These are phyloP conservation scores for Aschersonia sp. DNA, from an alignment of 2,329 filamentous ascomycete species.

Conservation along the genomic window DNA sequence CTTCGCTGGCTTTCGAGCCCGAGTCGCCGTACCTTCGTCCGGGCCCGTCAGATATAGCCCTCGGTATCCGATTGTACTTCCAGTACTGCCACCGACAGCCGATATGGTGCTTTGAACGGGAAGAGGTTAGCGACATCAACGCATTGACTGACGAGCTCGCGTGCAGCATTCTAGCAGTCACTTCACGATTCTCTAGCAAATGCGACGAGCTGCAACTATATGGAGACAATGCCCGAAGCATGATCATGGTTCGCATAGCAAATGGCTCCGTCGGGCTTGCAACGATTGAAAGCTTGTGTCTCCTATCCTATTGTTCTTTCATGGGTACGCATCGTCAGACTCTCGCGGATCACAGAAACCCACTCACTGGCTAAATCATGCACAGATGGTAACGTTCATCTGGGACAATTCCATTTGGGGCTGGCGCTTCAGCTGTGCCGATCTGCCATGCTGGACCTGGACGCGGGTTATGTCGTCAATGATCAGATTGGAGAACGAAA, in stretches of 20 bases:
- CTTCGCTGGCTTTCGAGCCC: constrained; percentile 12
- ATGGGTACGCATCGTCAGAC: constrained; percentile 20
- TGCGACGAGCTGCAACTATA: constrained; percentile 18
- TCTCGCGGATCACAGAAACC: too few species aligned
- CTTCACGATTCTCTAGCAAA: constrained; percentile 22
- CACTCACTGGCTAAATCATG: too few species aligned
- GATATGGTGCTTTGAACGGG: constrained; percentile 30
- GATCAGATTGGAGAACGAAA: constrained; percentile 26
- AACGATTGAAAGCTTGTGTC: constrained; percentile 35
- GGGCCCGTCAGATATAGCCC: constrained; percentile 15
- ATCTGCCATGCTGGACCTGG: constrained; percentile 31
- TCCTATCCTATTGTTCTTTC: constrained; percentile 33
- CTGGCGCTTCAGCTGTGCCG: constrained; percentile 34
- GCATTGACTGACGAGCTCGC: constrained; percentile 23
- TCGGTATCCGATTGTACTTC: constrained; percentile 24
- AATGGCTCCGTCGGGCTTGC: constrained; percentile 32
- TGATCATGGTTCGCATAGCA: constrained; percentile 33
- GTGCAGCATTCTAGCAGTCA: constrained; percentile 25
- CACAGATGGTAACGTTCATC: constrained; percentile 30
- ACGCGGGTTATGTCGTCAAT: constrained; percentile 20
- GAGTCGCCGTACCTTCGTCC: constrained; percentile 15
- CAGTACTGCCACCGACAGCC: constrained; percentile 28
- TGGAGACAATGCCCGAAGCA: constrained; percentile 23
- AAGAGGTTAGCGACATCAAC: constrained; percentile 20
- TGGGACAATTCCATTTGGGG: constrained; percentile 34